A percentile compares a stretch with the other conserved stretches of the same genome.
These are phyloP conservation scores for Codiaeum variegatum DNA, from an alignment of 441 rosid species.

Conservation along the genomic window DNA sequence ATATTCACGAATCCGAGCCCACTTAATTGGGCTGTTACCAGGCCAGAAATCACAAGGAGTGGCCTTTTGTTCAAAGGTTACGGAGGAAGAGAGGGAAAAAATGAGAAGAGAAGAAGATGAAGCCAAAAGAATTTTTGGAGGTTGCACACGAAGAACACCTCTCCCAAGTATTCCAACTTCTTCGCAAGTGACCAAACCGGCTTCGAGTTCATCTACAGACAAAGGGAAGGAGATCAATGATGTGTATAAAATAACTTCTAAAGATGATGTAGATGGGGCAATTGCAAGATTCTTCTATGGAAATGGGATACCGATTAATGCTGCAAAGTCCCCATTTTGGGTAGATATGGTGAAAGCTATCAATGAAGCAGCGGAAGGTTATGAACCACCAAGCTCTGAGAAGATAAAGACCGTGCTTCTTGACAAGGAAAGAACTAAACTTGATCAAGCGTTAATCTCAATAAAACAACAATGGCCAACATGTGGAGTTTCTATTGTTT, in stretches of 20 bases:
- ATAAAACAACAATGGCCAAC: not conserved
- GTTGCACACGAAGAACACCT: not conserved
- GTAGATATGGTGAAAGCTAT: not conserved
- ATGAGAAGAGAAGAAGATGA: not conserved
- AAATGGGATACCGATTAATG: not conserved
- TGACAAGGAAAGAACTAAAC: not conserved
- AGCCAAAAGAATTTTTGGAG: not conserved
- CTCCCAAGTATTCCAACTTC: not conserved
- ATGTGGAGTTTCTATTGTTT: conserved; percentile 6
- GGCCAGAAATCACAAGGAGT: not conserved
- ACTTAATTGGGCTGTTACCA: not conserved
- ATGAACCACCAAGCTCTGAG: not conserved
- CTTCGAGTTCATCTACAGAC: not conserved
- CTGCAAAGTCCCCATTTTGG: not conserved
- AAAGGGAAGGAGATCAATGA: not conserved
- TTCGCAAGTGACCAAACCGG: not conserved
- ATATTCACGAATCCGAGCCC: not conserved
- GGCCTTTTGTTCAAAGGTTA: conserved; percentile 2
- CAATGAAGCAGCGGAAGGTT: not conserved
- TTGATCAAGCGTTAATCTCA: not conserved
- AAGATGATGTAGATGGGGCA: not conserved
- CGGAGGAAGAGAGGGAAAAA: not conserved
- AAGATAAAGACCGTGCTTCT: not conserved
- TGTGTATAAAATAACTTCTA: not conserved
- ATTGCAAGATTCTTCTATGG: not conserved